These are phyloP conservation scores for Spinacia oleracea DNA, from an alignment of 179 eudicot species.

Conservation along the genomic window DNA sequence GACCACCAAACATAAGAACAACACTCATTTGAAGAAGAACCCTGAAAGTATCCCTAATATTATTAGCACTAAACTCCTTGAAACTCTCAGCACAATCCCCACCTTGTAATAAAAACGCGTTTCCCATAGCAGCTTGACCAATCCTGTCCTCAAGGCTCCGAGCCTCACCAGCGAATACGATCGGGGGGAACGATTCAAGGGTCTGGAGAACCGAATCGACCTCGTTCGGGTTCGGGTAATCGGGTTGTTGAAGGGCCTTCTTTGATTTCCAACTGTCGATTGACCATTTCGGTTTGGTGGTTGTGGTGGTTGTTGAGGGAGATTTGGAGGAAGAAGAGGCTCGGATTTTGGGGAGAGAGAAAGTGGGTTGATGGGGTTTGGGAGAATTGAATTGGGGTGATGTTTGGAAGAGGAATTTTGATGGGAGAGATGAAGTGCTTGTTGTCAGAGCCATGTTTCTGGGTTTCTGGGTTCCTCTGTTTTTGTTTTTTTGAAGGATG, in stretches of 20 bases:
- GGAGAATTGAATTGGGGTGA: conserved; percentile 15
- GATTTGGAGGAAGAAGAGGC: conserved; percentile 24
- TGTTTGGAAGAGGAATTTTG: conserved; percentile 14
- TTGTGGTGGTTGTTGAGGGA: conserved; percentile 15
- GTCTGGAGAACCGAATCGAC: conserved; percentile 33
- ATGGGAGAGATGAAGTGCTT: conserved; percentile 16
- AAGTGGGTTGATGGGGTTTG: conserved; percentile 33
- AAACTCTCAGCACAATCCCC: conserved; percentile 60
- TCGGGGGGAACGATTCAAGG: conserved; percentile 43
- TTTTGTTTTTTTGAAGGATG: not conserved
- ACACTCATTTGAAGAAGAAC: conserved; percentile 53
- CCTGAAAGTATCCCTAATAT: conserved; percentile 52
- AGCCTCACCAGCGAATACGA: conserved; percentile 49
- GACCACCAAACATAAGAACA: conserved; percentile 54
- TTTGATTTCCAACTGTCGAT: conserved; percentile 44
- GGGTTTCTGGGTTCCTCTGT: not conserved
- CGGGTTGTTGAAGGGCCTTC: conserved; percentile 43
- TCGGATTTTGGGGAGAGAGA: conserved; percentile 29
- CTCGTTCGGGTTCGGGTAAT: conserved; percentile 37
- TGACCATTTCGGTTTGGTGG: conserved; percentile 26
- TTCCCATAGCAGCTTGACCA: conserved; percentile 47
- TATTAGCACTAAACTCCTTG: conserved; percentile 50
- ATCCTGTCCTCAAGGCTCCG: conserved; percentile 43
- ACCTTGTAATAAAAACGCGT: conserved; percentile 41
- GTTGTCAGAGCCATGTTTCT: conserved; percentile 30